Evolutionary conservation across 768 basidiomycete species (phyloP), one percentile per base, ranked within the genome.

Genomic region (Amylocystis lapponica): DNA sequence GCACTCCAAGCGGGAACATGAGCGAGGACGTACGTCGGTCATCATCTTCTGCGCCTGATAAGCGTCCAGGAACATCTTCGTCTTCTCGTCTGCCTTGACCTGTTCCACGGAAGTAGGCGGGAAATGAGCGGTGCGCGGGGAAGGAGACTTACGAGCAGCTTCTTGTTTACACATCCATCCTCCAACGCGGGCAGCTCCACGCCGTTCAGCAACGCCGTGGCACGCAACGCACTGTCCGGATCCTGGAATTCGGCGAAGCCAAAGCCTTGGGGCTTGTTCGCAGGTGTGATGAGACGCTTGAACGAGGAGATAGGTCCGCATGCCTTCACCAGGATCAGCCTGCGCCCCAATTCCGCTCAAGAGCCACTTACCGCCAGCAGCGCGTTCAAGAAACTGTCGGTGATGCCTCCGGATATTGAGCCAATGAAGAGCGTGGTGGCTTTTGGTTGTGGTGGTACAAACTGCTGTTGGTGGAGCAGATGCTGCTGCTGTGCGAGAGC

Each of bases 11-110:
- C n/a, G 31, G 41, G 8, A 19, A 21, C 2, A 51, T 16, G 32
- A 11, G 42, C 17, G 17, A 14, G 25, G 32, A 68, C 86, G 62
- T 56, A 94, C 94, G 60, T 90, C 87, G 6, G 83, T 88, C 45
- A 76, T 64, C 72, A 89, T 87, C 50, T 86, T 78, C 54, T 85
- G 81, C 14, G 81, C 71, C 39, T 81, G 74, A 61, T 90, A 96
- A 26, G 86, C 84, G 52, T 97, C 92, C 47, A 98, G 64, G 54
- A 94, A 89, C 8, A 78, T 72, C 39, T 82, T 81, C 0, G 92
- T 96, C 67, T 96, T 96, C 66, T 96, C 92, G 62, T 99, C 96
- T 45, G 90, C 92, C 68, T 95, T 97, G 49, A 97, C 81, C 86
- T 91, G 58, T 20, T 11, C 9, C 9, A 25, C 36, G 5, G 33